Evolutionary conservation across 805 yeast genomes (phyloP).

Genomic region (Candida glaebosa): DNA sequence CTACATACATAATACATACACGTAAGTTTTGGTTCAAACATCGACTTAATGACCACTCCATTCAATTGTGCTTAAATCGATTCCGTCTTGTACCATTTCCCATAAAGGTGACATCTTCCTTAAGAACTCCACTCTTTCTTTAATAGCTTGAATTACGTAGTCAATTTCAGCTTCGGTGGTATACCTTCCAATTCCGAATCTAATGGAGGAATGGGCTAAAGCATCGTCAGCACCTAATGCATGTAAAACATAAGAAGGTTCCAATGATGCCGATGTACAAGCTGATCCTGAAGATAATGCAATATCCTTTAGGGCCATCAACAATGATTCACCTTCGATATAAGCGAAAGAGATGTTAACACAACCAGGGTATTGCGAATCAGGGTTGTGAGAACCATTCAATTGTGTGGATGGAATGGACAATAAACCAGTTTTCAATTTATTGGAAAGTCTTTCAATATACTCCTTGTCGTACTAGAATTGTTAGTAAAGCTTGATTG

Average conservation of each 20-base stretch:
- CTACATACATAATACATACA: neutral
- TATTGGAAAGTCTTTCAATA: constrained; percentile 67
- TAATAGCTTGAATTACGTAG: constrained; percentile 84
- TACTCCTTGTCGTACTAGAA: constrained; percentile 60
- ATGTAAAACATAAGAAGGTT: constrained; percentile 94
- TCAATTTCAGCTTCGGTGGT: constrained; percentile 96
- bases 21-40: neutral
- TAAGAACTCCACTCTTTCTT: constrained; percentile 84
- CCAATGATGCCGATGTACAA: constrained; percentile 96
- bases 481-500: constrained; percentile 5
- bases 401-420: constrained; percentile 83
- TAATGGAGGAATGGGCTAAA: constrained; percentile 94
- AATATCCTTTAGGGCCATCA: constrained; percentile 97
- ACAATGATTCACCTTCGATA: constrained; percentile 94
- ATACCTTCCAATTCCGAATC: constrained; percentile 96
- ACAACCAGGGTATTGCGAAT: constrained; percentile 76
- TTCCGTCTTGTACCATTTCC: constrained; percentile 99
- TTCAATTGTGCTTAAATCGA: constrained; percentile 87
- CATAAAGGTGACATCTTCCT: constrained; percentile 93
- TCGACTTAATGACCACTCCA: constrained; percentile 93
- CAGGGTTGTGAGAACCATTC: constrained; percentile 70
- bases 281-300: constrained; percentile 97
- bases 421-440: constrained; percentile 68
- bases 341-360: constrained; percentile 96
- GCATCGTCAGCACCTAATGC: constrained; percentile 99